phyloP scores from a whole-genome alignment of 768 basidiomycete genomes.

The Tulasnella sp. region DNA sequence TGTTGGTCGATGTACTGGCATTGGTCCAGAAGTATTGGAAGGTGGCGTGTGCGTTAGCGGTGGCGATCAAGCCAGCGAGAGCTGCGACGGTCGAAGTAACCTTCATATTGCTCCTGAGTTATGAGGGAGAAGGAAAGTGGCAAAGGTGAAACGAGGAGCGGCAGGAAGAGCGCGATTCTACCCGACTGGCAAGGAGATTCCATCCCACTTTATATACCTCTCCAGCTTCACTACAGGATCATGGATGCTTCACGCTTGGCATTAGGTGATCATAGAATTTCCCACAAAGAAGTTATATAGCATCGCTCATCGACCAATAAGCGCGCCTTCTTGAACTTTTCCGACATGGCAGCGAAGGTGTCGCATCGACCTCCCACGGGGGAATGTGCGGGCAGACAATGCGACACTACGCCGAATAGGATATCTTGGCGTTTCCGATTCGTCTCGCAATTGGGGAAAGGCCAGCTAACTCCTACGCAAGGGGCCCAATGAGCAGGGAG shows the following conservation, averaged over 20 bases:
- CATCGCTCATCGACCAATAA: background rate
- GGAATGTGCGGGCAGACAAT: background rate
- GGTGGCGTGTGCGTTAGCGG: constrained; percentile 53
- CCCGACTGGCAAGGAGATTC: background rate
- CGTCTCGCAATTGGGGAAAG: background rate
- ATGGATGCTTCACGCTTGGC: background rate
- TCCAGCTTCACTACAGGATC: background rate
- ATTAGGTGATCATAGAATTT: background rate
- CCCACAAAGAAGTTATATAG: background rate
- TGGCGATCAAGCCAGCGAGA: constrained; percentile 25
- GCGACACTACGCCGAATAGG: constrained; percentile 11
- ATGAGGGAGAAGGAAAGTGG: background rate
- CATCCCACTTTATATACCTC: background rate
- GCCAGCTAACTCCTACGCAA: background rate
- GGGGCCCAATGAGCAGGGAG: background rate
- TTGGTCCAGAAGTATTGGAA: constrained; percentile 59
- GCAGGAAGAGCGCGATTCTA: background rate
- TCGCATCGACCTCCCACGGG: constrained; percentile 5
- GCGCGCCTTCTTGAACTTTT: background rate
- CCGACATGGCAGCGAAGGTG: constrained; percentile 15
- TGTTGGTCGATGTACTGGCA: constrained; percentile 52
- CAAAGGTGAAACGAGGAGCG: background rate
- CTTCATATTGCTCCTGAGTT: constrained; percentile 4
- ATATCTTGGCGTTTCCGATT: background rate
- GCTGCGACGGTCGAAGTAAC: constrained; percentile 5